Conservation (phyloP, 768 basidiomycete species). For the Ramaria sp. region DNA sequence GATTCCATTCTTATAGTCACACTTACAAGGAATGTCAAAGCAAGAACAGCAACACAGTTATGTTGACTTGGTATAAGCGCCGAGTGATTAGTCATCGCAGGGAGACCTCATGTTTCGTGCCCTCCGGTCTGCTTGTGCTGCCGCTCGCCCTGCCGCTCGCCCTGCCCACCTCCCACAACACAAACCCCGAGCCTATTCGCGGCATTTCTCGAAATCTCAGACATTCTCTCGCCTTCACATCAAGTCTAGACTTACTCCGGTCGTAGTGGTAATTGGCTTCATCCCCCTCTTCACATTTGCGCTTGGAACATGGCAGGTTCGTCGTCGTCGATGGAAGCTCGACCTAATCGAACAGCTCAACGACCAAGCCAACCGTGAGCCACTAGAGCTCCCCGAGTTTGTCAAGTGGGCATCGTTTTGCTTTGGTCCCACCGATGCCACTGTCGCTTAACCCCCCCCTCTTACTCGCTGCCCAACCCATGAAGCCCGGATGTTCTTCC, state of each 20-base stretch:
- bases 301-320: conserved; percentile 89
- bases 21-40: no score
- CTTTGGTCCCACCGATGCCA: conserved; percentile 9
- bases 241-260: conserved; percentile 26
- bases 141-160: background rate
- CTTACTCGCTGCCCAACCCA: conserved; percentile 20
- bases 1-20: no score
- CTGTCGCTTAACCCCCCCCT: conserved; percentile 8
- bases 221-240: background rate
- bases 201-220: background rate
- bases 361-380: conserved; percentile 71
- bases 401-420: conserved; percentile 59
- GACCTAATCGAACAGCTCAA: conserved; percentile 88
- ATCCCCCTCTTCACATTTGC: conserved; percentile 87
- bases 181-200: background rate
- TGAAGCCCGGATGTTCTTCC: conserved; percentile 62
- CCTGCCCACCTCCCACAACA: background rate
- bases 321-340: conserved; percentile 91
- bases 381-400: conserved; percentile 67
- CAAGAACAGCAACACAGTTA: no score
- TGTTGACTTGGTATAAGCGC: no score
- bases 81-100: no score
- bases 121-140: no score
- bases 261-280: conserved; percentile 65
- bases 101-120: no score